phyloP scores from a whole-genome alignment of 2,329 filamentous ascomycete species.

The Trichoderma sp. region DNA sequence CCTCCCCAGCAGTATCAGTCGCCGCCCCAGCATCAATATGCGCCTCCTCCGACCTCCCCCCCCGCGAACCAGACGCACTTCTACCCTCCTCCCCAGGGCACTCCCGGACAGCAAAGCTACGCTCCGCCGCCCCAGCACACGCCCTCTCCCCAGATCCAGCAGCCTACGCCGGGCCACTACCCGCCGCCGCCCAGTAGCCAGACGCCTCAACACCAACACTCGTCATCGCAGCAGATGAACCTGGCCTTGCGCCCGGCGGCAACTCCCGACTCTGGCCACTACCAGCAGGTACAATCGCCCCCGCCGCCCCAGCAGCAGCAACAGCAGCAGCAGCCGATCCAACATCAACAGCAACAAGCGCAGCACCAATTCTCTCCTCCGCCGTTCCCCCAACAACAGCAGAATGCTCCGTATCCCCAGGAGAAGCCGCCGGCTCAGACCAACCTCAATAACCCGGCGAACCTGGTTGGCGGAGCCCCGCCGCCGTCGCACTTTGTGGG shows the following conservation, averaged over 20 bases:
- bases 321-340: constrained; percentile 35
- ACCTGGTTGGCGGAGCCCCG: constrained; percentile 46
- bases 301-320: constrained; percentile 34
- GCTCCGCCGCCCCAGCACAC: constrained; percentile 40
- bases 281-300: constrained; percentile 24
- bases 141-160: constrained; percentile 39
- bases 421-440: constrained; percentile 14
- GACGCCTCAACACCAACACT: constrained; percentile 33
- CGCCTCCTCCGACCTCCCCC: constrained; percentile 51
- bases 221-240: constrained; percentile 32
- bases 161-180: constrained; percentile 35
- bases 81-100: constrained; percentile 40
- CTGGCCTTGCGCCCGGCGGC: constrained; percentile 35
- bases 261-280: constrained; percentile 34
- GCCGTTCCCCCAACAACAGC: constrained; percentile 35
- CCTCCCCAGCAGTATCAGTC: constrained; percentile 30
- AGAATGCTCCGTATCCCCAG: constrained; percentile 35
- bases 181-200: constrained; percentile 35
- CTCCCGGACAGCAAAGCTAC: constrained; percentile 34
- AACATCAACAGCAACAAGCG: neutral
- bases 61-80: constrained; percentile 51
- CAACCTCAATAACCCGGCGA: constrained; percentile 33
- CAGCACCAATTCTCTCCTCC: constrained; percentile 37
- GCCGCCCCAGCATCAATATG: constrained; percentile 38
- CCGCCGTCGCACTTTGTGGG: constrained; percentile 61